Evolutionary conservation across 768 basidiomycete genomes (phyloP).

Genomic region (Trametes maxima): DNA sequence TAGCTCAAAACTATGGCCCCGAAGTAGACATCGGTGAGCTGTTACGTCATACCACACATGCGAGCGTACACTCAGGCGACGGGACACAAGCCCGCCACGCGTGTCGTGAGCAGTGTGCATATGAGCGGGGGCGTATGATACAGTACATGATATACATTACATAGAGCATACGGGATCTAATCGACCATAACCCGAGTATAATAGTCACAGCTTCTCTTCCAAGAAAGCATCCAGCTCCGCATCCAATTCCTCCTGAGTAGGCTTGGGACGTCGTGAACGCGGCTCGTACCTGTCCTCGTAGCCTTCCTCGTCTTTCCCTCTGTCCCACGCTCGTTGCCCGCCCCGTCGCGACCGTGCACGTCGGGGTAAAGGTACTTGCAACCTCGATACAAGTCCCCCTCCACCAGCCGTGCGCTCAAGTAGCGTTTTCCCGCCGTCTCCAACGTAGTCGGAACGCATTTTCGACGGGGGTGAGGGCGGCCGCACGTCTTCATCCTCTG

Average conservation of each 20-base stretch:
- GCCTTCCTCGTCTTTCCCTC: conserved; percentile 21
- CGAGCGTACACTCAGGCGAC: too few species aligned
- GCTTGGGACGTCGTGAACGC: conserved; percentile 38
- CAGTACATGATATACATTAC: conserved; percentile 9
- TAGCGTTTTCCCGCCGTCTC: conserved; percentile 50
- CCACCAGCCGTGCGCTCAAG: conserved; percentile 50
- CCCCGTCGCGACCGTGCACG: conserved; percentile 36
- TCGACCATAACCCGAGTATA: not conserved
- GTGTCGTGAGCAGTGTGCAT: not conserved
- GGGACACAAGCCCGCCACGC: not conserved
- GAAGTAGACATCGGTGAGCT: conserved; percentile 13
- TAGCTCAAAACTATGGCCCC: conserved; percentile 29
- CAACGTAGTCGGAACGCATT: conserved; percentile 69
- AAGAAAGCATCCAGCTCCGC: conserved; percentile 83
- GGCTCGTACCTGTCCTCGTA: conserved; percentile 9
- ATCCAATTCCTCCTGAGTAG: conserved; percentile 78
- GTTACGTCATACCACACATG: not conserved
- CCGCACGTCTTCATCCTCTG: conserved; percentile 39
- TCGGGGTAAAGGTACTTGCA: conserved; percentile 49
- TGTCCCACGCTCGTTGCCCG: conserved; percentile 25
- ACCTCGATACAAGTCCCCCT: conserved; percentile 44
- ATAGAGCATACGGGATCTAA: conserved; percentile 9
- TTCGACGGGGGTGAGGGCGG: conserved; percentile 59
- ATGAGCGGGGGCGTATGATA: conserved; percentile 14
- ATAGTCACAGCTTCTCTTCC: conserved; percentile 46